A percentile compares a stretch with the other conserved stretches of the same genome.
phyloP scores from a whole-genome alignment of 1,284 basidiomycete genomes.

The Cryptococcus maquisensis region DNA sequence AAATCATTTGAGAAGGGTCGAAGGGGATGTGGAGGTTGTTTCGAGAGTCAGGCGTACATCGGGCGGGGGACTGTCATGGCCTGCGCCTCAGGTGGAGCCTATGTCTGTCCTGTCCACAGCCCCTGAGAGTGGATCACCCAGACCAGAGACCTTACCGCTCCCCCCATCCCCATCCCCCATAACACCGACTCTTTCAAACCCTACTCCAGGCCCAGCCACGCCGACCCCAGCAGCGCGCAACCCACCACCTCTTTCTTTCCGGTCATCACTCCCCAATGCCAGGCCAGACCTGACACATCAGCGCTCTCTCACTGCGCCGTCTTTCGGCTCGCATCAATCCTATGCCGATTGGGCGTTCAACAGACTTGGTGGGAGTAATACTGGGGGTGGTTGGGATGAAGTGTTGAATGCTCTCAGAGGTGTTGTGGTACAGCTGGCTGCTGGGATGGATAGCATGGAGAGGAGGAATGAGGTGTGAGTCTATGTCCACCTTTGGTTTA shows the following conservation, averaged over 20 bases:
- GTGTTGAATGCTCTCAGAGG: constrained; percentile 18
- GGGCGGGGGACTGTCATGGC: not conserved
- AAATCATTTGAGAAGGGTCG: constrained; percentile 58
- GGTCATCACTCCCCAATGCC: constrained; percentile 8
- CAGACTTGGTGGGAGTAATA: constrained; percentile 4
- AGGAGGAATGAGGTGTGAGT: constrained; percentile 36
- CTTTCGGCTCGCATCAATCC: constrained; percentile 15
- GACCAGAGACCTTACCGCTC: not conserved
- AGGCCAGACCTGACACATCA: constrained; percentile 1
- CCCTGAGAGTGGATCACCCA: not conserved
- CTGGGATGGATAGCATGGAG: constrained; percentile 33
- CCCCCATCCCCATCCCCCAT: not conserved
- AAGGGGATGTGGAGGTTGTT: constrained; percentile 2
- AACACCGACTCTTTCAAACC: not conserved
- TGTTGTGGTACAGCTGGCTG: constrained; percentile 28
- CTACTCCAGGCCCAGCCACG: not conserved
- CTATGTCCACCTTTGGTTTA: not conserved
- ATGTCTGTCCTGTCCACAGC: not conserved
- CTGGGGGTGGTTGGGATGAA: constrained; percentile 13
- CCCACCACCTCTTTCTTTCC: too few species aligned
- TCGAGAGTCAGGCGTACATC: not conserved
- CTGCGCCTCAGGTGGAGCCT: not conserved
- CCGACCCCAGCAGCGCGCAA: not conserved
- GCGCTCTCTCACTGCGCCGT: constrained; percentile 12
- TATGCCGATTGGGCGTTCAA: constrained; percentile 24